Base-by-base conservation (phyloP, 73 alveolate genomes). In the Paramecium pentaurelia region DNA sequence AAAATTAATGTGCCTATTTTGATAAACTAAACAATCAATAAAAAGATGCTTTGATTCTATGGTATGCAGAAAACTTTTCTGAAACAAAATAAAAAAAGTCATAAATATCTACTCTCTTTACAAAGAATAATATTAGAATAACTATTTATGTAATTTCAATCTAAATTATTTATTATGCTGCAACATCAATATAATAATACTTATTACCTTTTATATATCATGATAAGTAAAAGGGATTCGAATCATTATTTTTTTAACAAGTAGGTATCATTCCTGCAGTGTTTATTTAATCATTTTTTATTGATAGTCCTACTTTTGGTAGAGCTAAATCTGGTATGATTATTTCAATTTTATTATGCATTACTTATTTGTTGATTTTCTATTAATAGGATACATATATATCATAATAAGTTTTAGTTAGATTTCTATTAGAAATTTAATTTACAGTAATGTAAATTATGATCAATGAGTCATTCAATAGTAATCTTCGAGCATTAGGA, bases 361-460 rank as follows among this genome's bases (percentile, higher is more conserved):
- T 64, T 28, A 64, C 84, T 30, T 64, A 64, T 64, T 34, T 64
- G 11, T 11, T 64, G 47, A 64, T 64, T 12, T 64, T 64, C 84
- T 64, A 64, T 28, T 64, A 64, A 64, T 20, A 64, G 30, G 84
- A 64, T 12, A 64, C 84, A 25, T 64, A 64, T 34, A 64, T 64
- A 2, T 20, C 84, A 32, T 64, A 64, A 64, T 64, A 64, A 64
- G 47, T 64, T 1, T 28, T 64, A 64, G 84, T 64, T 64, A 64
- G 84, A 64, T 64, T 64, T 27, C 27, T 64, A 28, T 64, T 64
- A 32, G 84, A 64, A 34, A 64, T 64, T 0, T 64, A 64, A 16
- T 64, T 64, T 64, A 64, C 84, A 64, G 84, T 64, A 64, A 64
- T 64, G 84, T 11, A 64, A 28, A 64, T 64, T 32, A 64, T 64